Evolutionary conservation across 441 rosid species (phyloP), one percentile per base, ranked within the genome.

Genomic region (Viola pubescens): DNA sequence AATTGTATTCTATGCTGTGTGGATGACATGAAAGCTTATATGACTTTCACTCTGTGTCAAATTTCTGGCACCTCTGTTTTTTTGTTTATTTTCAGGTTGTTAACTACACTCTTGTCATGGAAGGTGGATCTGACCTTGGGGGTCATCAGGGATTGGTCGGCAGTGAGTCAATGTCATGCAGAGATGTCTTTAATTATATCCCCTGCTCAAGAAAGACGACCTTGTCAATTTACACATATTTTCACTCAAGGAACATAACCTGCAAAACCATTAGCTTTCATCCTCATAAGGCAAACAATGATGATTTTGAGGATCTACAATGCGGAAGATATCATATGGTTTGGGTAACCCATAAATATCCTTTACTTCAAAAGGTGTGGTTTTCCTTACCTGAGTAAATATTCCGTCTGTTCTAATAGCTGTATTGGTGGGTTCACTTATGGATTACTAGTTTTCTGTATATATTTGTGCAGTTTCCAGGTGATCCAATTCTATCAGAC

Each of bases 291-390:
- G 72, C 61, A 67, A 42, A 56, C 56, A 72, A 66, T 67, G 70
- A 74, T 52, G 70, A 76, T 47, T 55, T 56, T 54, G 65, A 61
- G 68, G 87, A 81, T 50, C 74, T 75, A 46, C 70, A 67, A 65
- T 73, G 66, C 59, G 88, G 81, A 58, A 64, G 9, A 61, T 86
- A 83, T 79, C 97, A 87, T 78, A 68, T 87, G 61, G 73, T 87
- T 57, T 68, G 65, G 45, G 65, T 87, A 65, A 74, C 79, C 16
- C 97, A 84, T 74, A 89, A 84, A 75, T 84, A 80, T 74, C 91
- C 90, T 66, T 43, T 66, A 9, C 68, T 71, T 34, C 75, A 56
- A 58, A 79, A 82, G 78, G 95, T 85, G 76, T 45, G 70, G 49
- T 52, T 38, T 19, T 19, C 26, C 26, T 19, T 19, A 19, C 26